phyloP scores from a whole-genome alignment of 2,329 filamentous ascomycete species.

The Diaporthe nobilis region DNA sequence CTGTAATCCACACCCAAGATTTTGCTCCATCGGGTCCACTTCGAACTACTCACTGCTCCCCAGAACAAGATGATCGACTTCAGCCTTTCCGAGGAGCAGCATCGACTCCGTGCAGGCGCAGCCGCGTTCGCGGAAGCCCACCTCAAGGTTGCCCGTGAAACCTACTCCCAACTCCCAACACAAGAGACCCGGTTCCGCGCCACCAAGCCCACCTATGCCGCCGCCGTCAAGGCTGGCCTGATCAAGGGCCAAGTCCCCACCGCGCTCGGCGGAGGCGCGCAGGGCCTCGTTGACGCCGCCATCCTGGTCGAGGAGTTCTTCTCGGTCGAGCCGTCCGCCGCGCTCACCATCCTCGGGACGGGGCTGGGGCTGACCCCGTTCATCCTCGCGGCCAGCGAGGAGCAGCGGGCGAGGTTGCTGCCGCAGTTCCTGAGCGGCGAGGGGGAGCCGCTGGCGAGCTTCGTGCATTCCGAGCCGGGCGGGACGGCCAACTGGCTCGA shows the following conservation, averaged over 20 bases:
- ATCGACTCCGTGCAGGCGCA: conserved; percentile 10
- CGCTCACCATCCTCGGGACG: conserved; percentile 38
- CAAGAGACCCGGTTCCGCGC: conserved; percentile 35
- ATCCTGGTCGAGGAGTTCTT: conserved; percentile 40
- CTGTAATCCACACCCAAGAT: not conserved
- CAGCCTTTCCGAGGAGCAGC: conserved; percentile 24
- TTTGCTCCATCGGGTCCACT: not conserved
- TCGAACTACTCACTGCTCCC: no score
- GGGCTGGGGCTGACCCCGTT: conserved; percentile 37
- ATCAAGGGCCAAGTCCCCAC: conserved; percentile 36
- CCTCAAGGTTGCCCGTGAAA: not conserved
- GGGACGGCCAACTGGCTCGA: conserved; percentile 41
- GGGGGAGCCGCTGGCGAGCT: conserved; percentile 28
- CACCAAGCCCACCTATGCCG: conserved; percentile 24
- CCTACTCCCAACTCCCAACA: conserved; percentile 22
- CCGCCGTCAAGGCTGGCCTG: conserved; percentile 27
- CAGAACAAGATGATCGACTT: conserved; percentile 30
- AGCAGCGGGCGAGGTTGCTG: conserved; percentile 12
- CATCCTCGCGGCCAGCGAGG: conserved; percentile 13
- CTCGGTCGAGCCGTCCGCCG: conserved; percentile 31
- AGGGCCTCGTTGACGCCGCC: conserved; percentile 33
- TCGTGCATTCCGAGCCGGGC: conserved; percentile 39
- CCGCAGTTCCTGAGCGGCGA: conserved; percentile 20
- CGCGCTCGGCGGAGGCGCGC: conserved; percentile 29
- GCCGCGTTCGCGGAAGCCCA: conserved; percentile 29